Percentiles rank a stretch among this genome's conserved stretches.
Conservation (phyloP, 2,329 filamentous ascomycete species). For the Aureobasidium sp. region DNA sequence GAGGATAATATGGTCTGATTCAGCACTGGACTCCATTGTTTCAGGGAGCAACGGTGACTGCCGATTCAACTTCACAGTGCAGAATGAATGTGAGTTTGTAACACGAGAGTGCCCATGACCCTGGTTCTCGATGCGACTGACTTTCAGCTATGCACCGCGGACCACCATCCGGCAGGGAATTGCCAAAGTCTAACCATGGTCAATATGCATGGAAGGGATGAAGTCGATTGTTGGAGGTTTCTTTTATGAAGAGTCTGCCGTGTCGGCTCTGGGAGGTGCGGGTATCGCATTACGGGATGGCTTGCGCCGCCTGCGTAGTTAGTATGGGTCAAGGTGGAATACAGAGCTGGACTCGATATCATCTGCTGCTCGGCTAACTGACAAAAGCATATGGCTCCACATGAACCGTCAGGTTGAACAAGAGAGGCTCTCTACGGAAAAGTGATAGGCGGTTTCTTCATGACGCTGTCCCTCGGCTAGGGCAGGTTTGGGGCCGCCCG, state of each 20-base stretch:
- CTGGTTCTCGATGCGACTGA: neutral
- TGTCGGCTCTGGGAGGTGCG: neutral
- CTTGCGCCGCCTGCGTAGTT: constrained; percentile 10
- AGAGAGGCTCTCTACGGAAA: neutral
- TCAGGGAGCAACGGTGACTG: neutral
- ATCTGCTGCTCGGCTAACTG: neutral
- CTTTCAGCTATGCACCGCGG: constrained; percentile 10
- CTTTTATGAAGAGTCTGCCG: neutral
- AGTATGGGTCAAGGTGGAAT: neutral
- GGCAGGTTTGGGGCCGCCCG: constrained; percentile 2
- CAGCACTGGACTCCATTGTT: constrained; percentile 8
- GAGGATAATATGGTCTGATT: neutral
- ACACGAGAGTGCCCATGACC: neutral
- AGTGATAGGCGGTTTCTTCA: neutral
- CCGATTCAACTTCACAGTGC: neutral
- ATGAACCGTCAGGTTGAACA: neutral
- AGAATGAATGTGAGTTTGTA: neutral
- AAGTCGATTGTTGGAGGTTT: neutral
- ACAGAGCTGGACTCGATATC: neutral
- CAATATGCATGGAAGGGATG: constrained; percentile 11
- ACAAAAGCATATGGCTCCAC: neutral
- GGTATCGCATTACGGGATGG: neutral
- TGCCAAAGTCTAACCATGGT: neutral
- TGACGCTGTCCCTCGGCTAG: neutral
- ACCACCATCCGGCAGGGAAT: neutral